Conservation (phyloP, 2,329 filamentous ascomycete genomes). For the Talaromyces sp. region DNA sequence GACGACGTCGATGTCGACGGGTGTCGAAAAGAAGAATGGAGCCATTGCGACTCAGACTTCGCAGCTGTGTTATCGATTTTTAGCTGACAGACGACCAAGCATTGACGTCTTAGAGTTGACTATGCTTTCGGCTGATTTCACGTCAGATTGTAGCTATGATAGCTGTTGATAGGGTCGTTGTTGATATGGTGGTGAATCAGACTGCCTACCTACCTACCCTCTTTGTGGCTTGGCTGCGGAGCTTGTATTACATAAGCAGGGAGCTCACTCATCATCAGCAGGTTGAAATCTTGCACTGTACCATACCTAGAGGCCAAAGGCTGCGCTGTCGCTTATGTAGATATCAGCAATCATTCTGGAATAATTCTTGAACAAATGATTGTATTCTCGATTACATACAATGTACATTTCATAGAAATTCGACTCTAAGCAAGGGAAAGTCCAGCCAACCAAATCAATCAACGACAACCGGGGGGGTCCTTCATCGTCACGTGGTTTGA, state of each 20-base stretch:
- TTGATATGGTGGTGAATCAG: conserved; percentile 3
- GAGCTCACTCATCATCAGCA: neutral
- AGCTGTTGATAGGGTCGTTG: neutral
- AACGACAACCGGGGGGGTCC: neutral
- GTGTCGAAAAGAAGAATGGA: conserved; percentile 97
- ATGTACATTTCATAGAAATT: too few species aligned
- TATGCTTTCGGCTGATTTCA: neutral
- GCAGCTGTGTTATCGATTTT: neutral
- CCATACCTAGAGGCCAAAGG: neutral
- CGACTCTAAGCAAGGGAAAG: neutral
- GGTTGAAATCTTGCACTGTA: neutral
- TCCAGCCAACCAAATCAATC: neutral
- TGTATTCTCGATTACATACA: too few species aligned
- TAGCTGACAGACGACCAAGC: neutral
- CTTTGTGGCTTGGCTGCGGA: conserved; percentile 7
- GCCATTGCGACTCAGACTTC: conserved; percentile 61
- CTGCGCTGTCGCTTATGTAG: neutral
- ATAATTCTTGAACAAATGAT: too few species aligned
- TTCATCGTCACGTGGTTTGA: neutral
- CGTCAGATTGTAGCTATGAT: conserved; percentile 1
- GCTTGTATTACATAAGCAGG: conserved; percentile 5
- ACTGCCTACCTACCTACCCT: neutral
- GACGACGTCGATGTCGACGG: conserved; percentile 97
- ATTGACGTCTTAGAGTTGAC: neutral
- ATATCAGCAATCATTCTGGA: neutral